Conservation (phyloP, 139 green algal genomes). For the Dunaliella primolecta region DNA sequence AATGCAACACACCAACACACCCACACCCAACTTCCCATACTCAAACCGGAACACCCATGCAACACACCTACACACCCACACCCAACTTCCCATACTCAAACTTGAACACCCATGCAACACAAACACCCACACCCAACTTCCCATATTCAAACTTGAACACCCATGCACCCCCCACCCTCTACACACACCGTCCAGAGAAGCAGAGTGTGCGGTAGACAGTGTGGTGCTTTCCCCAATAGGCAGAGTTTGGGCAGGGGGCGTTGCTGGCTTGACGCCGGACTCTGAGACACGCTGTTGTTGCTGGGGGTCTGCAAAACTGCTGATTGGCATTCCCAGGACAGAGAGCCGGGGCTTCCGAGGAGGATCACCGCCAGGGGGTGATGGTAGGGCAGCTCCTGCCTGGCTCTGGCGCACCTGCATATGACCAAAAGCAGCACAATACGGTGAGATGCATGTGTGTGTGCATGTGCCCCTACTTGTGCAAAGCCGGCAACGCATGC, state of each 20-base stretch:
- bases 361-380: background rate
- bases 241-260: background rate
- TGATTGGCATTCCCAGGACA: too few relatives aligned
- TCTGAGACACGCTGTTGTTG: too few relatives aligned
- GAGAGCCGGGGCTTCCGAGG: background rate
- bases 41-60: background rate
- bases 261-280: too few relatives aligned
- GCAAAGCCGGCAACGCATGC: background rate
- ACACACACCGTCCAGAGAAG: background rate
- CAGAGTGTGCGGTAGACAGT: background rate
- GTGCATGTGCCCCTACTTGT: background rate
- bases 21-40: too few relatives aligned
- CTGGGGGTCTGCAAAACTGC: too few relatives aligned
- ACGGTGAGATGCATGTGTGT: background rate
- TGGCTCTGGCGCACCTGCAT: background rate
- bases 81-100: background rate
- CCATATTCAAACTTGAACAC: background rate
- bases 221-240: background rate
- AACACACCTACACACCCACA: background rate
- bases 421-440: too few relatives aligned
- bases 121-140: too few relatives aligned
- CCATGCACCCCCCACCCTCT: background rate
- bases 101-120: too few relatives aligned
- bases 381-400: background rate
- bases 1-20: too few relatives aligned